These are phyloP conservation scores for Chenopodium berlandieri DNA, from an alignment of 148 eudicot genomes.

Conservation along the genomic window DNA sequence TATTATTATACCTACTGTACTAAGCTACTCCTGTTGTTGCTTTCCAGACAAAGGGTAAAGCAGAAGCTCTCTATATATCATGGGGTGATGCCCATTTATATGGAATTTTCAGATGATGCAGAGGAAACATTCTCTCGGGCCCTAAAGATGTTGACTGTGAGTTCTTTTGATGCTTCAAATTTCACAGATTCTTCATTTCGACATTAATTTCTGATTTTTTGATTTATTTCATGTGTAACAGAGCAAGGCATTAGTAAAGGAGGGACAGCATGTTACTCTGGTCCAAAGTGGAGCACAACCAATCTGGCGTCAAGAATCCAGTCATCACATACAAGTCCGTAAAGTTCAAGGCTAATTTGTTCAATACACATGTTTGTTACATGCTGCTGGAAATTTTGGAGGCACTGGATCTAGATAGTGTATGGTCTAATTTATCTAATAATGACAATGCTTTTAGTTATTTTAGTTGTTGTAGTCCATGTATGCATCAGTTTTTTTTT, in stretches of 20 bases:
- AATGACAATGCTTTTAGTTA: conserved; percentile 14
- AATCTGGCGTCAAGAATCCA: conserved; percentile 92
- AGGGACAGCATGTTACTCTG: conserved; percentile 77
- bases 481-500: conserved; percentile 11
- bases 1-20: neutral
- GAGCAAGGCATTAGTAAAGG: conserved; percentile 64
- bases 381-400: conserved; percentile 2
- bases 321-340: conserved; percentile 95
- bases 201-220: conserved; percentile 14
- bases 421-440: conserved; percentile 3
- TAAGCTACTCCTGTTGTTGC: conserved; percentile 12
- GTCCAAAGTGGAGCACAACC: conserved; percentile 99
- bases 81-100: conserved; percentile 83
- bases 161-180: conserved; percentile 2
- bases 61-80: conserved; percentile 79
- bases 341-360: conserved; percentile 53
- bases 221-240: conserved; percentile 21
- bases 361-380: neutral
- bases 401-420: neutral
- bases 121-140: conserved; percentile 95
- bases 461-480: neutral
- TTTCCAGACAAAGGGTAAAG: conserved; percentile 75
- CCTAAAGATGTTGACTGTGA: conserved; percentile 65
- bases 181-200: neutral
- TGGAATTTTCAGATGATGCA: conserved; percentile 87